Evolutionary conservation across 2,329 filamentous ascomycete species (phyloP).

Genomic region (Trematosphaeria pertusa): DNA sequence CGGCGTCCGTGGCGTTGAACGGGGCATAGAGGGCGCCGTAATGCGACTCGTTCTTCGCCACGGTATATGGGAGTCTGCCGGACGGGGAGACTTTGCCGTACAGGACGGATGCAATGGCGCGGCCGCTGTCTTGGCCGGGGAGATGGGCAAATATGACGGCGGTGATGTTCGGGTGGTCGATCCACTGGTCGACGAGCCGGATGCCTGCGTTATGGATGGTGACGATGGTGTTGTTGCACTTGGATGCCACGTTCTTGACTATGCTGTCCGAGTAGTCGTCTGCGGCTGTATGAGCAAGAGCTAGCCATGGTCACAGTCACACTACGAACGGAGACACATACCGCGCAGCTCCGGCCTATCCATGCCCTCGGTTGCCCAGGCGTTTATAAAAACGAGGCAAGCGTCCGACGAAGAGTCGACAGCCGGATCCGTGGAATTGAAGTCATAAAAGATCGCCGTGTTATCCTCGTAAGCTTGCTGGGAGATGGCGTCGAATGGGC

Average conservation of each 20-base stretch:
- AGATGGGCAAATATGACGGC: constrained; percentile 80
- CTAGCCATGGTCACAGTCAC: no score
- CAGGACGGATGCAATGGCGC: constrained; percentile 76
- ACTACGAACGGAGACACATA: no score
- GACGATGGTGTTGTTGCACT: constrained; percentile 57
- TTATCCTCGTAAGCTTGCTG: constrained; percentile 36
- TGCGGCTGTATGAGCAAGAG: constrained; percentile 9
- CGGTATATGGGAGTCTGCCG: constrained; percentile 78
- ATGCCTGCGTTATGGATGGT: constrained; percentile 63
- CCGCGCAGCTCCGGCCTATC: no score
- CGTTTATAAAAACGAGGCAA: constrained; percentile 31
- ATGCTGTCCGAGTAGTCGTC: constrained; percentile 23
- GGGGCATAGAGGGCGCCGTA: constrained; percentile 64
- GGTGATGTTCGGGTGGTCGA: constrained; percentile 76
- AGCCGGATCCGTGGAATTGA: constrained; percentile 25
- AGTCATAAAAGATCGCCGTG: constrained; percentile 30
- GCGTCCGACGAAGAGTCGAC: constrained; percentile 17
- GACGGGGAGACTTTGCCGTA: constrained; percentile 78
- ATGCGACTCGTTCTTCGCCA: constrained; percentile 69
- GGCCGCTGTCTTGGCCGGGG: constrained; percentile 82
- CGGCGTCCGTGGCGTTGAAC: constrained; percentile 53
- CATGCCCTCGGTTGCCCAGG: constrained; percentile 15
- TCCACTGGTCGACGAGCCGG: constrained; percentile 78
- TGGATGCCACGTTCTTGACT: constrained; percentile 51
- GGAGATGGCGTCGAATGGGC: constrained; percentile 46